Evolutionary conservation across 2,329 filamentous ascomycete species (phyloP).

Genomic region (Penicillium sp.): DNA sequence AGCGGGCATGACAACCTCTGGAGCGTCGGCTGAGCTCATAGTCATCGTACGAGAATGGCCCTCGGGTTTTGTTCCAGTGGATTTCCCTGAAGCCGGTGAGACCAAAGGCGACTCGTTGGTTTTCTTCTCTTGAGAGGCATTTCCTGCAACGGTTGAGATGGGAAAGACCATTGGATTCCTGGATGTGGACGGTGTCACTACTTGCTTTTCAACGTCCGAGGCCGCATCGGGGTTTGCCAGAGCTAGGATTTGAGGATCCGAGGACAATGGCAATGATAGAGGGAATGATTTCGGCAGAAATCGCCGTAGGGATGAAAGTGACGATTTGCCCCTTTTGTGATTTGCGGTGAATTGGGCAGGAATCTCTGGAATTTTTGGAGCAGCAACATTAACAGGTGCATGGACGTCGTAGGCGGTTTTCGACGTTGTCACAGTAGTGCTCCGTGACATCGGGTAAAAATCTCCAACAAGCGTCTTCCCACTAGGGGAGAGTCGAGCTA

Average conservation of each 20-base stretch:
- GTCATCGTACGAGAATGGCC: constrained; percentile 23
- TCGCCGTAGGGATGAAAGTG: constrained; percentile 29
- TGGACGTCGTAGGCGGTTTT: constrained; percentile 17
- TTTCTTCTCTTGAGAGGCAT: neutral
- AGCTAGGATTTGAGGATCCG: constrained; percentile 34
- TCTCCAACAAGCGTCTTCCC: constrained; percentile 17
- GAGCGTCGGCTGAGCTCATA: constrained; percentile 31
- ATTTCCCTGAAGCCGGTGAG: neutral
- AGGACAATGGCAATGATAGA: constrained; percentile 27
- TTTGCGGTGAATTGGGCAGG: constrained; percentile 11
- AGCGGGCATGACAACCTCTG: constrained; percentile 26
- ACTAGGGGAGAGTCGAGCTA: constrained; percentile 13
- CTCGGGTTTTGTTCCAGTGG: constrained; percentile 1
- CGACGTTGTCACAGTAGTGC: constrained; percentile 25
- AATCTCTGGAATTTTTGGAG: constrained; percentile 18
- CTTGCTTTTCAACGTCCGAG: constrained; percentile 27
- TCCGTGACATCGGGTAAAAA: constrained; percentile 23
- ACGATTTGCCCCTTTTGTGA: constrained; percentile 31
- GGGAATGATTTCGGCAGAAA: constrained; percentile 30
- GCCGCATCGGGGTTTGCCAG: constrained; percentile 24
- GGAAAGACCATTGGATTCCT: neutral
- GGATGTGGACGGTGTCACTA: constrained; percentile 9
- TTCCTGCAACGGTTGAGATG: neutral
- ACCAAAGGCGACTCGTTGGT: constrained; percentile 3
- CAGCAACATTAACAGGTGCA: constrained; percentile 18